A percentile compares a stretch with the other conserved stretches of the same genome.
These are phyloP conservation scores for Penicillium herquei DNA, from an alignment of 495 filamentous ascomycete genomes.

Conservation along the genomic window DNA sequence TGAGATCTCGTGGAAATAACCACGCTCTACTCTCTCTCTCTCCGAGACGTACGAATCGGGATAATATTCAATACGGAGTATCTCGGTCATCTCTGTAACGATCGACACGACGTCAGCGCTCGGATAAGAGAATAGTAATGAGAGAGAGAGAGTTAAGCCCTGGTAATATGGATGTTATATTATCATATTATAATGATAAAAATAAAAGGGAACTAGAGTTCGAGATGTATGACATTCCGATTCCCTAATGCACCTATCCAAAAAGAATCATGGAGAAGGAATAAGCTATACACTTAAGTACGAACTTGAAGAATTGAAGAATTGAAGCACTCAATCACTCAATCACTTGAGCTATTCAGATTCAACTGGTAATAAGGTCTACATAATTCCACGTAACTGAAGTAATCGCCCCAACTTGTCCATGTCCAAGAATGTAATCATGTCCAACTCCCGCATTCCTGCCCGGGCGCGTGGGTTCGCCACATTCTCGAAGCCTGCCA, in stretches of 20 bases:
- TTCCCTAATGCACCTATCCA: conserved; percentile 2
- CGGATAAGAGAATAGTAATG: not conserved
- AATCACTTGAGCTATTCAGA: too few species aligned
- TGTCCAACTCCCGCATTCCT: not conserved
- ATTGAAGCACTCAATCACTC: too few species aligned
- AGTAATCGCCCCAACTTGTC: too few species aligned
- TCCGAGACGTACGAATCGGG: not conserved
- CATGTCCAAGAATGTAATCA: too few species aligned
- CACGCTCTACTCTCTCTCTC: not conserved
- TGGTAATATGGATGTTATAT: too few species aligned
- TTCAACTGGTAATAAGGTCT: too few species aligned
- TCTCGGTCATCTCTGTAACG: not conserved
- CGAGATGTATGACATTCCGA: conserved; percentile 16
- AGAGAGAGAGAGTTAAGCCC: too few species aligned
- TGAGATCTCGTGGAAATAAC: conserved; percentile 1
- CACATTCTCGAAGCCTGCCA: conserved; percentile 28
- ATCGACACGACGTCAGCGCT: conserved; percentile 12
- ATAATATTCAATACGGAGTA: not conserved
- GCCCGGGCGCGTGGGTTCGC: conserved; percentile 5
- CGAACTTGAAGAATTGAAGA: too few species aligned
- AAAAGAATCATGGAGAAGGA: not conserved
- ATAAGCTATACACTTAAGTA: conserved; percentile 3
- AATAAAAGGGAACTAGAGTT: conserved; percentile 1
- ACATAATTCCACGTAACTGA: too few species aligned
- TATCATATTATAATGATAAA: not conserved